Conservation (phyloP, 2,329 filamentous ascomycete genomes). For the Trichoderma semiorbis region DNA sequence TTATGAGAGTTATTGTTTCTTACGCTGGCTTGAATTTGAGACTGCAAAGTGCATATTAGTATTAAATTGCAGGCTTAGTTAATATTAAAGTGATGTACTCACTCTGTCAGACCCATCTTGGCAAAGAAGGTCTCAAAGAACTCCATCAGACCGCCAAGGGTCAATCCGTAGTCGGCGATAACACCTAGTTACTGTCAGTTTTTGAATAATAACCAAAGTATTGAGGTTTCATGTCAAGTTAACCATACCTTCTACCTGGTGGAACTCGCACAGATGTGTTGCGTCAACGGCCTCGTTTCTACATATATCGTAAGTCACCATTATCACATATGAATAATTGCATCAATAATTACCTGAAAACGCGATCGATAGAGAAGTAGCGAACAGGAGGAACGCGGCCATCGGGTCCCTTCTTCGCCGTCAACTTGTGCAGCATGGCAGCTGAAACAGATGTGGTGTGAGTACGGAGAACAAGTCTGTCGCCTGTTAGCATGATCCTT, state of each 20-base stretch:
- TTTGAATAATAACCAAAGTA: background rate
- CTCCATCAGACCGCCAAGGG: conserved; percentile 87
- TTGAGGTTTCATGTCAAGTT: accelerated
- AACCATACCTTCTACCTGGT: conserved; percentile 84
- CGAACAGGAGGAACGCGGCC: conserved; percentile 66
- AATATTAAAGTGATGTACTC: background rate
- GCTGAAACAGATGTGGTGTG: conserved; percentile 93
- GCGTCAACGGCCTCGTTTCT: conserved; percentile 91
- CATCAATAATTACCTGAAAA: conserved; percentile 61
- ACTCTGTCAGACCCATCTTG: conserved; percentile 81
- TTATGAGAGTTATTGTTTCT: background rate
- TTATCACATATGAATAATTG: background rate
- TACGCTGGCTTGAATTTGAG: conserved; percentile 90
- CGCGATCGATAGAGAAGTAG: conserved; percentile 97
- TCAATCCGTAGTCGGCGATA: conserved; percentile 92
- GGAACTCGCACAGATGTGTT: conserved; percentile 95
- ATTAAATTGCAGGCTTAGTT: background rate
- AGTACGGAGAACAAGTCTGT: conserved; percentile 78
- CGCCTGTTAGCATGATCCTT: background rate
- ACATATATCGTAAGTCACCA: background rate
- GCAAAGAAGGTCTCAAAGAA: conserved; percentile 93
- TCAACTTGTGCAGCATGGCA: conserved; percentile 86
- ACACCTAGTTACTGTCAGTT: conserved; percentile 44
- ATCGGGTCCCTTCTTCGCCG: conserved; percentile 72
- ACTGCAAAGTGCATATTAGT: conserved; percentile 14